These are phyloP conservation scores for sweet orange (Citrus sinensis) DNA, from an alignment of 345 rosid species.

Conservation along the genomic window DNA sequence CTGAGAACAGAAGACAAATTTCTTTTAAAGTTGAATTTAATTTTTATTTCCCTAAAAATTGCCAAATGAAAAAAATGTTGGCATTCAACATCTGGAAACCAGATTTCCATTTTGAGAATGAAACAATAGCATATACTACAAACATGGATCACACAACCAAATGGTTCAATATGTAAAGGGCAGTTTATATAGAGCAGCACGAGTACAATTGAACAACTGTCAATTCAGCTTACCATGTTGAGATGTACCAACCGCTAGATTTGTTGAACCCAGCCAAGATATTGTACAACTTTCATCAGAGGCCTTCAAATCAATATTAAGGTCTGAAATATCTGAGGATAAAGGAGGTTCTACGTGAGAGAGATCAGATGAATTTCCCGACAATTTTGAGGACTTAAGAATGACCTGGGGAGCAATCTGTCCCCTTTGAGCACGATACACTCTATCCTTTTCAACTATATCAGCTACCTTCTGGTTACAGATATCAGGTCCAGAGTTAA, in stretches of 20 bases:
- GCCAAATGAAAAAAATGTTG: background rate
- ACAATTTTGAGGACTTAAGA: conserved; percentile 33
- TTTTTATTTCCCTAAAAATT: background rate
- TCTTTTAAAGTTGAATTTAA: background rate
- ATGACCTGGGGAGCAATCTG: conserved; percentile 62
- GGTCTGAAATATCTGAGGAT: conserved; percentile 21
- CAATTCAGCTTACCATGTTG: conserved; percentile 38
- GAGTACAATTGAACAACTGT: too few species aligned
- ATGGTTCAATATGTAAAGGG: background rate
- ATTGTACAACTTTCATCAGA: conserved; percentile 30
- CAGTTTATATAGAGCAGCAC: background rate
- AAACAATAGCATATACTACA: background rate
- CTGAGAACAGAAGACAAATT: background rate
- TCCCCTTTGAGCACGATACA: conserved; percentile 74
- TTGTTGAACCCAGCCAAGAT: conserved; percentile 72
- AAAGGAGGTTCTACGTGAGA: conserved; percentile 16
- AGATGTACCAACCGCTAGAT: conserved; percentile 58
- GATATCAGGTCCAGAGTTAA: conserved; percentile 61
- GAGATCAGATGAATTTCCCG: conserved; percentile 9
- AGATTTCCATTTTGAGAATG: background rate
- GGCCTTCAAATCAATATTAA: conserved; percentile 14
- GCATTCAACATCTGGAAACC: background rate
- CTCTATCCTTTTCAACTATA: conserved; percentile 81
- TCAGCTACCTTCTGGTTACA: conserved; percentile 89
- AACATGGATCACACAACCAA: background rate